These are phyloP conservation scores for Benincasa hispida DNA, from an alignment of 306 rosid species.

Conservation along the genomic window DNA sequence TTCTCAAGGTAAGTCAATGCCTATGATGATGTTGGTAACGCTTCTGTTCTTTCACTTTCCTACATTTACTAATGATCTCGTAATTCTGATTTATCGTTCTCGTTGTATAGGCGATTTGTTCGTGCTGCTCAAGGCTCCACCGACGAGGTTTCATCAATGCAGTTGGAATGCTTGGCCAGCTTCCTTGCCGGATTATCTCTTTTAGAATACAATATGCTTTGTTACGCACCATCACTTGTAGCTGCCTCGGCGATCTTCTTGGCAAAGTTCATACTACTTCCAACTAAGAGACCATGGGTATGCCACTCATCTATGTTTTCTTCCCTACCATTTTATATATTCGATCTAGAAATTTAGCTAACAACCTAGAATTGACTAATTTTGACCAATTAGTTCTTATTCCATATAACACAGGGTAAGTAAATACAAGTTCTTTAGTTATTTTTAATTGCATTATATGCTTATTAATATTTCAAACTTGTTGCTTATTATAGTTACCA, in stretches of 20 bases:
- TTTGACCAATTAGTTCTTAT: no score
- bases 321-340: neutral
- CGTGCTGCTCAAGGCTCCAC: conserved; percentile 74
- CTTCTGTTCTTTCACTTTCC: neutral
- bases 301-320: neutral
- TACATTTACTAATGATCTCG: neutral
- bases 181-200: conserved; percentile 77
- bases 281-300: conserved; percentile 87
- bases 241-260: conserved; percentile 90
- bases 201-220: conserved; percentile 73
- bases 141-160: conserved; percentile 62
- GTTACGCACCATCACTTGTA: conserved; percentile 63
- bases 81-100: neutral
- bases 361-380: no score
- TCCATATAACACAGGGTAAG: no score
- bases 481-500: no score
- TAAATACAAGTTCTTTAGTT: no score
- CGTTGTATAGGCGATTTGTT: conserved; percentile 47
- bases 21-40: neutral
- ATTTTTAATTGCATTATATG: no score
- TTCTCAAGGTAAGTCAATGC: conserved; percentile 43
- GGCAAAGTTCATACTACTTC: conserved; percentile 52
- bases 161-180: conserved; percentile 80
- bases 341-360: no score
- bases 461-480: no score